Evolutionary conservation across 78 protist genomes (phyloP).

Genomic region (Dictyostelium capitatum): DNA sequence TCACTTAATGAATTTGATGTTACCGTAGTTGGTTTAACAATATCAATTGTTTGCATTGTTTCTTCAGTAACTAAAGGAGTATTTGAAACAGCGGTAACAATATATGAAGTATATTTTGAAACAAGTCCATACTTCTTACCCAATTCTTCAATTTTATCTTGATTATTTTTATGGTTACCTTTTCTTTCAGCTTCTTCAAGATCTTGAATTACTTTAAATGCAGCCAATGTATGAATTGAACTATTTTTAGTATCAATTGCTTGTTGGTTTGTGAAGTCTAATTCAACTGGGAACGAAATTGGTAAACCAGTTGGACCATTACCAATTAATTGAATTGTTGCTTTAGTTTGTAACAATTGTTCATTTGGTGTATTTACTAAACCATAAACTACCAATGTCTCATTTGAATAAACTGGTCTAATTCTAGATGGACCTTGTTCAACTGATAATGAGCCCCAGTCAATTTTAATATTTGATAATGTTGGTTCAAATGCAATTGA

Average conservation of each 20-base stretch:
- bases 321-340: conserved; percentile 1
- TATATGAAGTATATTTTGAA: conserved; percentile 39
- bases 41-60: conserved; percentile 9
- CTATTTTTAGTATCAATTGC: not conserved
- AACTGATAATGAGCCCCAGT: conserved; percentile 9
- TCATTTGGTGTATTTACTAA: not conserved
- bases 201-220: conserved; percentile 42
- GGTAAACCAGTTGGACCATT: conserved; percentile 45
- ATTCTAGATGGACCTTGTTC: conserved; percentile 34
- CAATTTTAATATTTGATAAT: conserved; percentile 36
- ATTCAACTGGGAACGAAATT: not conserved
- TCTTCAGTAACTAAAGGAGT: not conserved
- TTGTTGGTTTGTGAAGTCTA: not conserved
- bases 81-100: conserved; percentile 10
- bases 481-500: conserved; percentile 63
- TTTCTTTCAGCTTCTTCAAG: conserved; percentile 30
- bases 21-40: not conserved
- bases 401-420: conserved; percentile 33
- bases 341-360: not conserved
- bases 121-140: conserved; percentile 29
- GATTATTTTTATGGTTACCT: not conserved
- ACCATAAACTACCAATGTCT: conserved; percentile 40
- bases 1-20: not conserved
- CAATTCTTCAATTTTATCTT: conserved; percentile 19
- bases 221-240: conserved; percentile 40